Evolutionary conservation across 2,329 filamentous ascomycete species (phyloP), one percentile per base, ranked within the genome.

Genomic region (Calonectria leucothoes): DNA sequence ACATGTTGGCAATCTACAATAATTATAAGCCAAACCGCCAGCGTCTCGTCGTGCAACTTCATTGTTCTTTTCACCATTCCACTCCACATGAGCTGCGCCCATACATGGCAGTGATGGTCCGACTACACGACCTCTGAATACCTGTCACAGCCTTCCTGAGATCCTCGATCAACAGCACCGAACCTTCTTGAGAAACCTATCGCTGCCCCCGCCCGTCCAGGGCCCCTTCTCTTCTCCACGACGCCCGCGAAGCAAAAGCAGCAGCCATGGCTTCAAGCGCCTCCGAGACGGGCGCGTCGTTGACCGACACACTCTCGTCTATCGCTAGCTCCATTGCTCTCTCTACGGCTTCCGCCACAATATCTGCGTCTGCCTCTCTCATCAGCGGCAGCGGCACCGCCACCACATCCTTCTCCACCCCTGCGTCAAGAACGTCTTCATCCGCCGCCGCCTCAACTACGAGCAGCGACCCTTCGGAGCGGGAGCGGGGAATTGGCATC

Each of bases 401-500:
- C 69, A 7, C 74, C 73, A 11, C 49, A 33, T 15, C 68, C 12
- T 61, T 61, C 35, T 61, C 55, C 33, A 61, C 25, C 27, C 72
- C 75, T 31, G 20, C 74, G 10, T 74, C 77, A 37, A 27, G 71
- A 20, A 65, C 68, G 0, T 65, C 42, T 29, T 33, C 70, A 3
- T 27, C 74, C 0, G 15, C 59, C 11, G 15, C 71, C 0, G 11
- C 57, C 1, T 7, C 35, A 15, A 73, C 45, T 14, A 74, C 63
- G 15, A 31, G 42, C 23, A 59, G 69, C 39, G 72, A 73, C 25
- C 69, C 76, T 7, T 81, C 89, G 81, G 71, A 89, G 78, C 77
- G 89, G 82, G 81, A 87, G 83, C 81, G 88, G 83, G 84, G 84
- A 8, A 82, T 85, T 2, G 84, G 84, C 3, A 81, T 86, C 17